Evolutionary conservation across 371 early-diverging fungal genomes (phyloP), one percentile per base, ranked within the genome.

Genomic region (Rhizopus delemar): DNA sequence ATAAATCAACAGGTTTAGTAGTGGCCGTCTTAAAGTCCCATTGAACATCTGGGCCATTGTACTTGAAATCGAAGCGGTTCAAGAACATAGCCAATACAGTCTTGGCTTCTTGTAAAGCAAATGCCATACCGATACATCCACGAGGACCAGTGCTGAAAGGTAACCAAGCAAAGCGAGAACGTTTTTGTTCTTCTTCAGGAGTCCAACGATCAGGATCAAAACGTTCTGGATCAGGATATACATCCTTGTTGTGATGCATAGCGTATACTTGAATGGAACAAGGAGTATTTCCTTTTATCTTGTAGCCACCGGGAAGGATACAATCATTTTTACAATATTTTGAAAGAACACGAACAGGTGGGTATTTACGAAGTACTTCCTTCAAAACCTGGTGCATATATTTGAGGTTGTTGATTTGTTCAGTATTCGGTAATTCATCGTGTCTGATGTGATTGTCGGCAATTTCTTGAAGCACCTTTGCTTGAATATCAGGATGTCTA

Each of bases 51-150:
- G 80, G 74, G 7, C 76, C 80, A 36, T 79, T 71, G 60, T 75
- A 70, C 22, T 15, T 15, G 53, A 80, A 80, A 12, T 75, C 66
- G 53, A 70, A 80, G 4, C 68, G 67, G 41, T 75, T 63, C 34
- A 80, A 59, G 34, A 71, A 38, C 81, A 77, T 80, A 8, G 80
- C 78, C 46, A 83, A 57, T 2, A 82, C 84, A 4, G 80, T 76
- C 52, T 82, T 85, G 16, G 80, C 82, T 67, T 85, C 85, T 70
- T 81, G 80, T 3, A 85, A 56, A 16, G 85, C 82, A 65, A 85
- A 82, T 43, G 76, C 78, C 65, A 74, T 72, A 65, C 78, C 78
- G 33, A 78, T 78, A 62, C 78, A 78, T 9, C 71, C 69, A 39
- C 78, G 71, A 8, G 73, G 74, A 31, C 77, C 81, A 31, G 74